phyloP scores from a whole-genome alignment of 192 early-diverging fungal species.

The Dissophora ornata region DNA sequence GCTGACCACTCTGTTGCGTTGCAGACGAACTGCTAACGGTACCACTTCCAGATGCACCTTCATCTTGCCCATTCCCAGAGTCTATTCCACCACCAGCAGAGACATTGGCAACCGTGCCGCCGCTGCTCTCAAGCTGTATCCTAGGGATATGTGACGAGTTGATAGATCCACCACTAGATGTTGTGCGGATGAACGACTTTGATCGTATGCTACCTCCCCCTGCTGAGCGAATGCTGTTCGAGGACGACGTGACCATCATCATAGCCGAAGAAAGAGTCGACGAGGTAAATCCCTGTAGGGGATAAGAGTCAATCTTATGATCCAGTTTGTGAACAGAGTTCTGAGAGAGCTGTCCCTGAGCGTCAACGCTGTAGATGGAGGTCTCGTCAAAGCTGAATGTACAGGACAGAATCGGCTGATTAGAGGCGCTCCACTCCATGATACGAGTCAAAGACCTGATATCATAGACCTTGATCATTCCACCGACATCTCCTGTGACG shows the following conservation, averaged over 20 bases:
- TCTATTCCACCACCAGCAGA: not conserved
- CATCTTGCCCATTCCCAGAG: not conserved
- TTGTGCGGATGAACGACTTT: conserved; percentile 35
- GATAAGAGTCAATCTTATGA: conserved; percentile 35
- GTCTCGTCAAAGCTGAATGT: conserved; percentile 76
- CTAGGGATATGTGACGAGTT: conserved; percentile 24
- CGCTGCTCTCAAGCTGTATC: conserved; percentile 41
- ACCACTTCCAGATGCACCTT: conserved; percentile 5
- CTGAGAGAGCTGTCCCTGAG: conserved; percentile 54
- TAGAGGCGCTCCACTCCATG: conserved; percentile 65
- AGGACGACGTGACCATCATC: conserved; percentile 36
- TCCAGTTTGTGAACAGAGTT: conserved; percentile 68
- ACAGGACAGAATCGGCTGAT: conserved; percentile 56
- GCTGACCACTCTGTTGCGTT: conserved; percentile 9
- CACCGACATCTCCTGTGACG: conserved; percentile 63
- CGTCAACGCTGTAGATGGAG: conserved; percentile 62
- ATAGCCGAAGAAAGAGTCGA: conserved; percentile 30
- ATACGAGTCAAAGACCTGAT: conserved; percentile 63
- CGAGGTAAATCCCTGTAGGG: conserved; percentile 61
- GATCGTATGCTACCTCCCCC: conserved; percentile 46
- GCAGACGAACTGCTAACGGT: not conserved
- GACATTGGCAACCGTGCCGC: conserved; percentile 7
- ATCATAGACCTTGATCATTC: conserved; percentile 67
- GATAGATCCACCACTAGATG: conserved; percentile 16
- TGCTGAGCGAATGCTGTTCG: conserved; percentile 36